phyloP scores from a whole-genome alignment of 495 filamentous ascomycete species.

The Penicillium cosmopolitanum region DNA sequence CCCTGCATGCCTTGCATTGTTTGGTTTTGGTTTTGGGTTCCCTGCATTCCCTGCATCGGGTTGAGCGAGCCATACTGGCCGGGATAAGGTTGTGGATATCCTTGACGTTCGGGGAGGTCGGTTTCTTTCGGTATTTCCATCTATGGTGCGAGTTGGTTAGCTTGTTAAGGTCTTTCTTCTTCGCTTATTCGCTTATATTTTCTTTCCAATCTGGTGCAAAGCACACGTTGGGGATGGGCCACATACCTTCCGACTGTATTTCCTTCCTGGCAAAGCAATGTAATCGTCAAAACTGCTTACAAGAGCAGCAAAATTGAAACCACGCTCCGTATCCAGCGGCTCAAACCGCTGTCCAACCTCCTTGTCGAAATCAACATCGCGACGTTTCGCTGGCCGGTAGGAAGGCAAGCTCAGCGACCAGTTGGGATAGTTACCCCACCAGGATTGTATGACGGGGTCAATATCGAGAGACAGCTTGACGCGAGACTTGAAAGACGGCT shows the following conservation, averaged over 20 bases:
- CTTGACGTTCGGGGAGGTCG: background rate
- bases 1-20: conserved; percentile 10
- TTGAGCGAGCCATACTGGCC: conserved; percentile 17
- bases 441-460: conserved; percentile 43
- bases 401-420: conserved; percentile 33
- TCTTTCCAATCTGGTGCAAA: no score
- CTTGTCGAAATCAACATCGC: conserved; percentile 36
- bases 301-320: conserved; percentile 47
- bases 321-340: conserved; percentile 27
- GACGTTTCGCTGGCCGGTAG: conserved; percentile 34
- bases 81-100: conserved; percentile 11
- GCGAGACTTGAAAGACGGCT: conserved; percentile 36
- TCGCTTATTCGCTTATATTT: no score
- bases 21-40: conserved; percentile 1
- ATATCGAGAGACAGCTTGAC: conserved; percentile 40
- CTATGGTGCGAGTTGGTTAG: conserved; percentile 9
- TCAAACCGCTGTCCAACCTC: conserved; percentile 47
- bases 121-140: conserved; percentile 21
- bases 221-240: background rate
- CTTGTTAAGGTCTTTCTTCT: no score
- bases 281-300: conserved; percentile 47
- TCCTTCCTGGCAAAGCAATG: conserved; percentile 46
- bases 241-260: conserved; percentile 35
- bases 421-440: conserved; percentile 36
- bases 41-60: conserved; percentile 2